Percentiles rank a stretch among this genome's conserved stretches.
Conservation (phyloP, 176 grass and related monocot genomes). For the Raddia distichophylla region DNA sequence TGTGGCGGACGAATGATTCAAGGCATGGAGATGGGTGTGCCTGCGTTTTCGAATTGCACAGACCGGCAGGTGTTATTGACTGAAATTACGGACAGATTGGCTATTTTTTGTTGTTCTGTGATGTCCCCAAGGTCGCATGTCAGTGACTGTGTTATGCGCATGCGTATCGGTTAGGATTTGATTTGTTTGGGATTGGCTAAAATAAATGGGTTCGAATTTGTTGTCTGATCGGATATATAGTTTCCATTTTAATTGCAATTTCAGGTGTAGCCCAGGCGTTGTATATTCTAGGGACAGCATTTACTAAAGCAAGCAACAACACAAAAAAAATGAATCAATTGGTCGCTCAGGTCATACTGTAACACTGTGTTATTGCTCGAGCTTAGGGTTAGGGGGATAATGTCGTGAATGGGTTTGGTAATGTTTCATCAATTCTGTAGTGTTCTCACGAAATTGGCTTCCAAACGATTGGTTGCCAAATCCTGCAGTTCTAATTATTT, state of each 20-base stretch:
- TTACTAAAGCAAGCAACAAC: too few species aligned
- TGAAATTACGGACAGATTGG: background rate
- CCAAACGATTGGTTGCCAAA: background rate
- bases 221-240: too few species aligned
- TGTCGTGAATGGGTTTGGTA: background rate
- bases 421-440: background rate
- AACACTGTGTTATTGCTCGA: slow-evolving; percentile 5
- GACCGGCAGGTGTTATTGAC: background rate
- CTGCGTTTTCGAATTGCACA: slow-evolving; percentile 18
- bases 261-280: too few species aligned
- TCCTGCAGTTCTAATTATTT: background rate
- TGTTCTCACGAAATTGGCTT: background rate
- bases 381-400: background rate
- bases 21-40: background rate
- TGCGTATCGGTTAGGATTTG: too few species aligned
- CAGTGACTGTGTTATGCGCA: too few species aligned
- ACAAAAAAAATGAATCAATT: too few species aligned
- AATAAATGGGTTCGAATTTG: too few species aligned
- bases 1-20: background rate
- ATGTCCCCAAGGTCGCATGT: background rate
- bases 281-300: too few species aligned
- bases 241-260: too few species aligned
- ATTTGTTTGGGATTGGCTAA: too few species aligned
- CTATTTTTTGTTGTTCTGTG: slow-evolving; percentile 16
- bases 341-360: too few species aligned